A percentile compares a stretch with the other conserved stretches of the same genome.
phyloP scores from a whole-genome alignment of 1,139 yeast genomes.

The Hemisphaericaspora xylofermentans region DNA sequence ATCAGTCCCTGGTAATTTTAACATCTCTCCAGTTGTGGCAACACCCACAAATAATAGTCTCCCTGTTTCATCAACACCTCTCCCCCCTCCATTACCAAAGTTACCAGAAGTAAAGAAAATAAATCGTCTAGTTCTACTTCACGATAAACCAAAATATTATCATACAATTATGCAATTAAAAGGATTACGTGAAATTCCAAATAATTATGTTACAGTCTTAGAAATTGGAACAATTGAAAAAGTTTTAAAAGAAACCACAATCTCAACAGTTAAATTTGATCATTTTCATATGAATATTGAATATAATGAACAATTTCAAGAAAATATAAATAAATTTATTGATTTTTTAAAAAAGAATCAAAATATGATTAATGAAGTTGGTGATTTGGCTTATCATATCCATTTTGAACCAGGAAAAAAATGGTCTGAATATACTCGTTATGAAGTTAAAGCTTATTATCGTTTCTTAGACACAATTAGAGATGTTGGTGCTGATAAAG shows the following conservation, averaged over 20 bases:
- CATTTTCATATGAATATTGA: slow-evolving; percentile 37
- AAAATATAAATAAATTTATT: slow-evolving; percentile 21
- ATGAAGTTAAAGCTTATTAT: slow-evolving; percentile 27
- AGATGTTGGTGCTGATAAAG: slow-evolving; percentile 27
- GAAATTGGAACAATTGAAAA: slow-evolving; percentile 19
- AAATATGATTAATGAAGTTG: slow-evolving; percentile 18
- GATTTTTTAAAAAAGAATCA: slow-evolving; percentile 24
- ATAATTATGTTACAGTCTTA: slow-evolving; percentile 22
- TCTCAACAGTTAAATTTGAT: slow-evolving; percentile 21
- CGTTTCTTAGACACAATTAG: slow-evolving; percentile 25
- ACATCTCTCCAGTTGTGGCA: not conserved
- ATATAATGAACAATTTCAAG: slow-evolving; percentile 31
- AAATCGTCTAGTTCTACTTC: slow-evolving; percentile 30
- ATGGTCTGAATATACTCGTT: slow-evolving; percentile 34
- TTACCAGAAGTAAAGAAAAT: slow-evolving; percentile 10
- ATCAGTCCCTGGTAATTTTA: not conserved
- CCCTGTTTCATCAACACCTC: not conserved
- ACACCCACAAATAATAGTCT: not conserved
- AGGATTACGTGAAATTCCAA: slow-evolving; percentile 22
- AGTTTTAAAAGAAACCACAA: slow-evolving; percentile 11
- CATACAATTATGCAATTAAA: slow-evolving; percentile 30
- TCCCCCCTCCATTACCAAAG: not conserved
- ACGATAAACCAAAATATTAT: slow-evolving; percentile 31
- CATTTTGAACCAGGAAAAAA: slow-evolving; percentile 35
- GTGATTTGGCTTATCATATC: slow-evolving; percentile 37